Conservation (phyloP, 2,329 filamentous ascomycete species). For the Periglandula ipomoeae region DNA sequence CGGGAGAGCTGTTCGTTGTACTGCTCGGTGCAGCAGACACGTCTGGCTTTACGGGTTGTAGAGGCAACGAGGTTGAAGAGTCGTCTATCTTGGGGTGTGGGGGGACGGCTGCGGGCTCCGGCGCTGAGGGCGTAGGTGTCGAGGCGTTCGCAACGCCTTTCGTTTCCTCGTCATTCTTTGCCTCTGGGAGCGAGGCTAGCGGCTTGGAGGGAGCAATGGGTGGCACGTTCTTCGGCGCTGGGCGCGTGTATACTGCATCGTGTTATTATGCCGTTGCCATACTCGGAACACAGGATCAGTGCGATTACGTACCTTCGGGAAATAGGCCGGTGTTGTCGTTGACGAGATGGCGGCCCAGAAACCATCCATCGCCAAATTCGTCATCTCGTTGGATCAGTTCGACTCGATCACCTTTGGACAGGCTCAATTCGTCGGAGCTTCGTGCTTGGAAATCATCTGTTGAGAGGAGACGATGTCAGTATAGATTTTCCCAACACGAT, state of each 20-base stretch:
- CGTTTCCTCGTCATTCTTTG: slow-evolving; percentile 16
- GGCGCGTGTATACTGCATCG: slow-evolving; percentile 50
- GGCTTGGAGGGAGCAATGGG: slow-evolving; percentile 22
- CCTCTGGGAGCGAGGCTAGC: slow-evolving; percentile 21
- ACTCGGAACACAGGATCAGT: slow-evolving; percentile 3
- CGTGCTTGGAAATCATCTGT: slow-evolving; percentile 86
- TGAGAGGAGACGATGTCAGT: slow-evolving; percentile 7
- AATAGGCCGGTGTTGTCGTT: slow-evolving; percentile 72
- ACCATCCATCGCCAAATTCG: slow-evolving; percentile 85
- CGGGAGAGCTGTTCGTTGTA: slow-evolving; percentile 18
- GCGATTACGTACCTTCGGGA: slow-evolving; percentile 57
- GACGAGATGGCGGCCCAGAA: slow-evolving; percentile 63
- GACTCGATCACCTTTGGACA: slow-evolving; percentile 76
- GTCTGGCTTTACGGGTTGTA: slow-evolving; percentile 32
- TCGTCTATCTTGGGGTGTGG: slow-evolving; percentile 21
- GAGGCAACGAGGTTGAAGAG: slow-evolving; percentile 32
- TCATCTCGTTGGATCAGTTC: slow-evolving; percentile 79
- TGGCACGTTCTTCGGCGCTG: slow-evolving; percentile 38
- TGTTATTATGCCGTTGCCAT: slow-evolving; percentile 15
- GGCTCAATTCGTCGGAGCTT: slow-evolving; percentile 84
- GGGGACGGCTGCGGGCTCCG: slow-evolving; percentile 18
- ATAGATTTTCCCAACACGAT: neutral
- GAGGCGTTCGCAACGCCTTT: slow-evolving; percentile 13
- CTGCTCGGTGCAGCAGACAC: slow-evolving; percentile 18
- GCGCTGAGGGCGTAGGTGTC: slow-evolving; percentile 21